phyloP scores from a whole-genome alignment of 306 rosid genomes.

The Ormosia semicastrata region DNA sequence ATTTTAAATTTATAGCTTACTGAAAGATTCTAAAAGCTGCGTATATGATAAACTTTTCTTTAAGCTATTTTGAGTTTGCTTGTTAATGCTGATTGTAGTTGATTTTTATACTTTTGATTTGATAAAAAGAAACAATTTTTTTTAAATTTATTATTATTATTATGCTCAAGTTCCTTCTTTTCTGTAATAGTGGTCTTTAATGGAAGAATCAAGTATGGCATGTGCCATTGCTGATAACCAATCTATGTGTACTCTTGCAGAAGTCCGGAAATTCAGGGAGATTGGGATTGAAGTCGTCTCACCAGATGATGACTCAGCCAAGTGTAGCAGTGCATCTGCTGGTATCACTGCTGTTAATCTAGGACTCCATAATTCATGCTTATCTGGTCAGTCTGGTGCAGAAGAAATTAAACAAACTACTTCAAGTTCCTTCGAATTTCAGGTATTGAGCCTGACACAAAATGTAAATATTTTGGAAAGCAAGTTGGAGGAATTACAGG shows the following conservation, averaged over 20 bases:
- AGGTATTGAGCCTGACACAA: slow-evolving; percentile 54
- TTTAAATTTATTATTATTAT: neutral
- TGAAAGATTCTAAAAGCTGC: neutral
- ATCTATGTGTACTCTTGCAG: slow-evolving; percentile 47
- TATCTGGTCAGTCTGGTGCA: slow-evolving; percentile 44
- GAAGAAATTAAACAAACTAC: slow-evolving; percentile 44
- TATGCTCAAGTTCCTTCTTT: slow-evolving; percentile 16
- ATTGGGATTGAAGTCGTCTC: slow-evolving; percentile 50
- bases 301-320: slow-evolving; percentile 42
- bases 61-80: neutral
- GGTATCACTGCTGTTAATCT: slow-evolving; percentile 33
- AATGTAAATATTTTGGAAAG: slow-evolving; percentile 52
- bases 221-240: slow-evolving; percentile 4
- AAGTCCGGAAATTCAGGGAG: slow-evolving; percentile 66
- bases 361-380: slow-evolving; percentile 35
- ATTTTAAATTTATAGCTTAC: neutral
- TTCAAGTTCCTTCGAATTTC: slow-evolving; percentile 53
- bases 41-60: neutral
- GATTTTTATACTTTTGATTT: neutral
- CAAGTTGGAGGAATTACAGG: slow-evolving; percentile 49
- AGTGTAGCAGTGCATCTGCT: slow-evolving; percentile 40
- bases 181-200: neutral
- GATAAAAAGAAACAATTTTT: neutral
- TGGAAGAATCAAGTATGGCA: slow-evolving; percentile 6
- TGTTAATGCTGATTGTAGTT: neutral